Conservation (phyloP, 139 green algal species). For the Micractinium sp. region DNA sequence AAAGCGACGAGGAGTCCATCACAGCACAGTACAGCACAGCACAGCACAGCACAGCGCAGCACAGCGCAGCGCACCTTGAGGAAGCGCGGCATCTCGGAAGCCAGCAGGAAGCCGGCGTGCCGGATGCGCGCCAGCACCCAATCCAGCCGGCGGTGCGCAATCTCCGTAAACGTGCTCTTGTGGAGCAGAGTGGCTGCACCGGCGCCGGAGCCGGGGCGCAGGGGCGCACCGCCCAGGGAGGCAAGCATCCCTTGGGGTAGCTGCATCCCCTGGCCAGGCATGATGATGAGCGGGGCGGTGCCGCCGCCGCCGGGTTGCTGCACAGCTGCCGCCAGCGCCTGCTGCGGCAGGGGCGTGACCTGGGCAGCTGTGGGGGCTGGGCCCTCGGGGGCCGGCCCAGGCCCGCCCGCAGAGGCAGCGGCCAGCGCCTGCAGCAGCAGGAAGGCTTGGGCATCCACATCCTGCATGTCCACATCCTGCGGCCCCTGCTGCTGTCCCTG, state of each 20-base stretch:
- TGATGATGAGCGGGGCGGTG: too few relatives aligned
- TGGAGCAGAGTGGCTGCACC: background rate
- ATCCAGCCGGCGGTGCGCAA: background rate
- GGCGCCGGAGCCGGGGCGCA: too few relatives aligned
- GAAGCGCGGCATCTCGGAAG: slow-evolving; percentile 23
- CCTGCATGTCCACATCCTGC: background rate
- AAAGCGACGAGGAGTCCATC: too few relatives aligned
- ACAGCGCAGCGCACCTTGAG: slow-evolving; percentile 8
- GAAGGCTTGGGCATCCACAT: too few relatives aligned
- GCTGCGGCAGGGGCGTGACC: too few relatives aligned
- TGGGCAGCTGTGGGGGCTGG: too few relatives aligned
- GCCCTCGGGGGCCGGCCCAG: background rate
- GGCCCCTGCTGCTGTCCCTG: background rate
- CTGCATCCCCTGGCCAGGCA: too few relatives aligned
- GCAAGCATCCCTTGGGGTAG: background rate
- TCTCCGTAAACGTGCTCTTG: background rate
- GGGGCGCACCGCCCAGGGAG: background rate
- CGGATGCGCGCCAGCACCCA: slow-evolving; percentile 23
- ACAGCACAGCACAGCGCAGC: background rate
- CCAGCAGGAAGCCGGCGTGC: slow-evolving; percentile 24
- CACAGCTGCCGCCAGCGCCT: too few relatives aligned
- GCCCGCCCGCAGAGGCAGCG: background rate
- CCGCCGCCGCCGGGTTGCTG: too few relatives aligned
- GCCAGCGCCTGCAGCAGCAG: background rate
- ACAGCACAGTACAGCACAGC: background rate